A percentile compares a stretch with the other conserved stretches of the same genome.
phyloP scores from a whole-genome alignment of 2,329 filamentous ascomycete genomes.

The Fusarium luffae region DNA sequence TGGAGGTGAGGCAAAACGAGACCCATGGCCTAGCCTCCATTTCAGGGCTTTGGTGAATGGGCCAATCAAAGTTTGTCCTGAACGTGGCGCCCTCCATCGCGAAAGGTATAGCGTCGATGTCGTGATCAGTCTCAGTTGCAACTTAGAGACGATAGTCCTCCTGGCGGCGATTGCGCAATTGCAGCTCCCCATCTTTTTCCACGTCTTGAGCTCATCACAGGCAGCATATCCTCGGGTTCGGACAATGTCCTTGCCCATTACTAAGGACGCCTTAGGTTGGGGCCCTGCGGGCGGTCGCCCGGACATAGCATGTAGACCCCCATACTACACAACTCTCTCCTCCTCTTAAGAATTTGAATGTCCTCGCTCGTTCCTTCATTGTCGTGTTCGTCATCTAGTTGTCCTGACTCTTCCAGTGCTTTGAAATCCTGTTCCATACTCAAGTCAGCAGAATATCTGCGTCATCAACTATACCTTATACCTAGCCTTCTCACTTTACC shows the following conservation, averaged over 20 bases:
- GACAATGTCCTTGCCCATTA: constrained; percentile 42
- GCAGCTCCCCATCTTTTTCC: constrained; percentile 44
- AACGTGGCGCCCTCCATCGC: constrained; percentile 51
- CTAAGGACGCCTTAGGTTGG: constrained; percentile 41
- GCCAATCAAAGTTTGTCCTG: constrained; percentile 52
- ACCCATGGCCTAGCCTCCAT: constrained; percentile 41
- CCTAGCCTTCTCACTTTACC: constrained; percentile 13
- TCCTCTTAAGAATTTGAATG: constrained; percentile 43
- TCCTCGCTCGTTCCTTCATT: constrained; percentile 29
- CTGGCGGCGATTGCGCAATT: constrained; percentile 54
- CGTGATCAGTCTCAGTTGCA: constrained; percentile 58
- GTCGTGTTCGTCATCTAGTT: constrained; percentile 36
- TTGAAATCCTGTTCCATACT: constrained; percentile 30
- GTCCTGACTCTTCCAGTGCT: constrained; percentile 35
- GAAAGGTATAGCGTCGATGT: constrained; percentile 65
- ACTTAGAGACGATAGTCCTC: constrained; percentile 45
- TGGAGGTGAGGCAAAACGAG: constrained; percentile 41
- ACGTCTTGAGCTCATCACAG: constrained; percentile 38
- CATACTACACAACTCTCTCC: constrained; percentile 31
- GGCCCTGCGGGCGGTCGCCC: constrained; percentile 46
- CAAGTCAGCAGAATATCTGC: constrained; percentile 41
- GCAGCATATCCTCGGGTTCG: constrained; percentile 36
- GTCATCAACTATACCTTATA: constrained; percentile 39
- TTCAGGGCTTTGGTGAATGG: constrained; percentile 32
- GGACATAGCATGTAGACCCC: constrained; percentile 44